Evolutionary conservation across 2,329 filamentous ascomycete genomes (phyloP), one percentile per base, ranked within the genome.

Genomic region (Hypomyces perniciosus): DNA sequence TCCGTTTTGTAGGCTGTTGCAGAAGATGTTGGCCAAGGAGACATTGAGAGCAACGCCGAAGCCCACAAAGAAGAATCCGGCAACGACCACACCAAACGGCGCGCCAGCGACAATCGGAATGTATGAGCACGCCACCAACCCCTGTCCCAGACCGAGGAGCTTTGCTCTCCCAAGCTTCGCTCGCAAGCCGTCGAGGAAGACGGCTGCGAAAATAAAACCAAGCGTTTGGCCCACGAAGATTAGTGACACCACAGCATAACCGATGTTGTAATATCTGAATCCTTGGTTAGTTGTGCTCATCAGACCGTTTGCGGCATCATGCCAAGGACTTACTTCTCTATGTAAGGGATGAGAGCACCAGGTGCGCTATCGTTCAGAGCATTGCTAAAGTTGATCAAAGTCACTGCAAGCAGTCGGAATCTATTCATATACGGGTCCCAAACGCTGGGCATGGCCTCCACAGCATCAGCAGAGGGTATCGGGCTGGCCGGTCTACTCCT

Each of bases 221-320:
- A 85, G 57, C 0, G 89, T 88, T 59, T 88, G 88, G 41, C 84
- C 80, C 30, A 93, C 79, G 71, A 93, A 95, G 61, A 95, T 88
- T 35, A 92, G 72, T 2, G 89, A 92, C 3, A 93, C 86, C 7
- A 89, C 69, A 2, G 83, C 85, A 64, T 93, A 92, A 39, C 84
- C 85, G 50, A 93, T 88, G 52, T 75, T 58, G 62, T 92, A 95
- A 60, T 86, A 66, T 41, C 77, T 81, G 42, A 27, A 4, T 29
- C n/a, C 5, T 6, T 5, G 5, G 8, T 44, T 13, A 45, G 30
- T 37, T 12, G 42, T 31, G 8, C 26, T 30, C 35, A 33, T 9
- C 20, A 41, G 29, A 5, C 8, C 12, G 26, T 29, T n/a, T 5
- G 4, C 12, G 9, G 26, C 20, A 20, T 20, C 20, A 20, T 20